Conservation (phyloP, 2,329 filamentous ascomycete species). For the Penicillium verrucosum region DNA sequence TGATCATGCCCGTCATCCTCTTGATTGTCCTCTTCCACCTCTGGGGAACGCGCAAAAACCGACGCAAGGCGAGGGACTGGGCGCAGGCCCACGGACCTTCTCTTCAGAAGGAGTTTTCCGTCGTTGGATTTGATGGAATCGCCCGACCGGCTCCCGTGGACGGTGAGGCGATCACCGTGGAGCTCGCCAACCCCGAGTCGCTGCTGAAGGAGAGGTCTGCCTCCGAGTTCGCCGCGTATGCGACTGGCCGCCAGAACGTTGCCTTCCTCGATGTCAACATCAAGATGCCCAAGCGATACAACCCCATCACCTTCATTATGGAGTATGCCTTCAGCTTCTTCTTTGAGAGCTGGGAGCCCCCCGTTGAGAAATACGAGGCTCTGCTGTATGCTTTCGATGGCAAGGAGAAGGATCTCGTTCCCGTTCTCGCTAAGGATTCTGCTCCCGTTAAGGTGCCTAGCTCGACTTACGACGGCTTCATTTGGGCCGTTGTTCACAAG, state of each 20-base stretch:
- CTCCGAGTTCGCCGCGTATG: slow-evolving; percentile 83
- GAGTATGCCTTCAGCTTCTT: slow-evolving; percentile 72
- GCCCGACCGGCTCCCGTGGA: slow-evolving; percentile 47
- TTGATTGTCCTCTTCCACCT: slow-evolving; percentile 75
- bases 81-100: slow-evolving; percentile 68
- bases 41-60: slow-evolving; percentile 76
- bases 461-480: slow-evolving; percentile 79
- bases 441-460: slow-evolving; percentile 51
- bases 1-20: slow-evolving; percentile 72
- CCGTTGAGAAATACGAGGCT: slow-evolving; percentile 71
- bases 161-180: slow-evolving; percentile 39
- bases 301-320: slow-evolving; percentile 65
- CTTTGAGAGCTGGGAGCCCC: slow-evolving; percentile 69
- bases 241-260: slow-evolving; percentile 85
- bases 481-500: slow-evolving; percentile 96
- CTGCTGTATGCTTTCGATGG: slow-evolving; percentile 87
- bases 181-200: slow-evolving; percentile 52
- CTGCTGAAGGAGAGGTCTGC: slow-evolving; percentile 82
- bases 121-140: slow-evolving; percentile 71
- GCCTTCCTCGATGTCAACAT: slow-evolving; percentile 86
- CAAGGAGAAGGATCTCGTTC: slow-evolving; percentile 76
- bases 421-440: slow-evolving; percentile 61
- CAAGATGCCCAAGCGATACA: slow-evolving; percentile 79
- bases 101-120: slow-evolving; percentile 77
- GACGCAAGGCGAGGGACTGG: slow-evolving; percentile 76